Evolutionary conservation across 1,139 yeast species (phyloP).

Genomic region (Candida tropicalis): DNA sequence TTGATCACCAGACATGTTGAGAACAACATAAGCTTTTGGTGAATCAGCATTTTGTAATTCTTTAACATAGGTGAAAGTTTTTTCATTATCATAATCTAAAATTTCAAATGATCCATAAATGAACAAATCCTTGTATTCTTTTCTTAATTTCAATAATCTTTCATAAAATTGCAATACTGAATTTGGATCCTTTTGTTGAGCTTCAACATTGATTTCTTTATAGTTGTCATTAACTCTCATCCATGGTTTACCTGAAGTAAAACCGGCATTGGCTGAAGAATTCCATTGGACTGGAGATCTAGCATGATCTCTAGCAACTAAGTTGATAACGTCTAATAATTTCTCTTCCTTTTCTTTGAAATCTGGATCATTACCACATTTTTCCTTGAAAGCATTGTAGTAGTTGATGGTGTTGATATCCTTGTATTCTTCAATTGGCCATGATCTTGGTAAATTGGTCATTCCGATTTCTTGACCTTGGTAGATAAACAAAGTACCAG

Average conservation of each 20-base stretch:
- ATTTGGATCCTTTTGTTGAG: constrained; percentile 47
- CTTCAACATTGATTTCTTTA: constrained; percentile 49
- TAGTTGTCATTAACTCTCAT: constrained; percentile 55
- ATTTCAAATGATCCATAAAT: constrained; percentile 51
- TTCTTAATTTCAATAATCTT: constrained; percentile 45
- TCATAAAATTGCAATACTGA: constrained; percentile 53
- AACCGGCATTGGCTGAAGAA: constrained; percentile 46
- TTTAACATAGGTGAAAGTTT: constrained; percentile 45
- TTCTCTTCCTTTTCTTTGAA: constrained; percentile 27
- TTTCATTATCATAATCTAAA: constrained; percentile 39
- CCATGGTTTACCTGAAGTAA: constrained; percentile 57
- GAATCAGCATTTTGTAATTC: constrained; percentile 15
- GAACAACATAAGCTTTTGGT: constrained; percentile 40
- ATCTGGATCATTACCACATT: constrained; percentile 31
- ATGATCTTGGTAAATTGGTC: constrained; percentile 48
- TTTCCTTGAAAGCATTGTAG: constrained; percentile 36
- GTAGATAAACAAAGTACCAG: constrained; percentile 60
- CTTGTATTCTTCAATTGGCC: constrained; percentile 53
- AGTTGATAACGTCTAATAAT: constrained; percentile 35
- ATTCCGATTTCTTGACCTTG: constrained; percentile 67
- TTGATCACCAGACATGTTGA: constrained; percentile 45
- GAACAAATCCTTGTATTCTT: constrained; percentile 43
- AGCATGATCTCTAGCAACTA: constrained; percentile 55
- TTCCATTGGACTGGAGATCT: constrained; percentile 67
- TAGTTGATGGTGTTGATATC: constrained; percentile 53